These are phyloP conservation scores for Lactarius psammicola DNA, from an alignment of 768 basidiomycete genomes.

Conservation along the genomic window DNA sequence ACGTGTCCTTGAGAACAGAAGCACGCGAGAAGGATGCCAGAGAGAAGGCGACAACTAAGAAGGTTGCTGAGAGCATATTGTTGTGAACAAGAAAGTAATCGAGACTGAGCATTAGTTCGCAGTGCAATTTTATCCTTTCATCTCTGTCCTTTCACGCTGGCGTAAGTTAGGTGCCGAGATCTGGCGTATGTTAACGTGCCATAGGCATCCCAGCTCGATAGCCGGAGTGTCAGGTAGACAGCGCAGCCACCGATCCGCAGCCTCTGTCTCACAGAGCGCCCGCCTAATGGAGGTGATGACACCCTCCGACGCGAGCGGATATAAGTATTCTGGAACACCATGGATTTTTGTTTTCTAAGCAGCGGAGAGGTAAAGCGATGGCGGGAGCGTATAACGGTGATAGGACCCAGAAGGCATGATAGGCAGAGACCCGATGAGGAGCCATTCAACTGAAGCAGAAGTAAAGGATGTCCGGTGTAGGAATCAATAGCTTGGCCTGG, in stretches of 20 bases:
- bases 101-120: no score
- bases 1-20: not conserved
- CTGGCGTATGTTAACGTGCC: no score
- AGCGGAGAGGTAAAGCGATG: not conserved
- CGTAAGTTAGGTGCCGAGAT: no score
- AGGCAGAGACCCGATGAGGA: not conserved
- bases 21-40: not conserved
- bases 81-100: no score
- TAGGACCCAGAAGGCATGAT: not conserved
- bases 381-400: not conserved
- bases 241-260: not conserved
- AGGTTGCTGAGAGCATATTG: not conserved
- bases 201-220: no score
- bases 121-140: no score
- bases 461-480: not conserved
- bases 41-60: not conserved
- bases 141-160: no score
- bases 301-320: not conserved
- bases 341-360: not conserved
- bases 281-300: not conserved
- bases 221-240: no score
- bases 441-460: no score
- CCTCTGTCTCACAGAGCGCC: not conserved
- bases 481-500: not conserved
- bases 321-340: not conserved